Percentiles rank a stretch among this genome's conserved stretches.
These are phyloP conservation scores for Candida ovalis DNA, from an alignment of 805 yeast genomes.

Conservation along the genomic window DNA sequence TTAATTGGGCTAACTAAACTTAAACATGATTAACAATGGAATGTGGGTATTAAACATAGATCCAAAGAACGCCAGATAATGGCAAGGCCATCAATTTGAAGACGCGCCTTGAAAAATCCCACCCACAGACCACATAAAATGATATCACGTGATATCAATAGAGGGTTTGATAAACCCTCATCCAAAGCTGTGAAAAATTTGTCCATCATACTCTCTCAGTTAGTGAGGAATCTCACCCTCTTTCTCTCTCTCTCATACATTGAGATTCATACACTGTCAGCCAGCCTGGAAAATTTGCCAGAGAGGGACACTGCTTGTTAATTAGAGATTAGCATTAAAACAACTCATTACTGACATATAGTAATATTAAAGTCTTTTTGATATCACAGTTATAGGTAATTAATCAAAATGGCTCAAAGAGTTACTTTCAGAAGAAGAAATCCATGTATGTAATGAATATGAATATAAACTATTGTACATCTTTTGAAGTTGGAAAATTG, in stretches of 20 bases:
- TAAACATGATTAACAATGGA: too few relatives aligned
- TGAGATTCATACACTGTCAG: too few relatives aligned
- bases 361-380: neutral
- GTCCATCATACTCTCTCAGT: too few relatives aligned
- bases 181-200: too few relatives aligned
- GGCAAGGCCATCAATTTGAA: too few relatives aligned
- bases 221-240: neutral
- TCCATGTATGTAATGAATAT: slow-evolving; percentile 76
- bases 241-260: neutral
- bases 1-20: too few relatives aligned
- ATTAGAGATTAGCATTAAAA: neutral
- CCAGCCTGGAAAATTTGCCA: slow-evolving; percentile 11
- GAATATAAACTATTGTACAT: neutral
- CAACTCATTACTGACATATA: neutral
- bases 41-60: too few relatives aligned
- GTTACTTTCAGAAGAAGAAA: slow-evolving; percentile 99
- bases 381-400: neutral
- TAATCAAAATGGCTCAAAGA: slow-evolving; percentile 88
- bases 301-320: neutral
- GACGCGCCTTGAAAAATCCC: too few relatives aligned
- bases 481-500: neutral
- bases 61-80: too few relatives aligned
- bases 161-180: too few relatives aligned
- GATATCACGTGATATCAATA: too few relatives aligned
- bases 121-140: too few relatives aligned